A percentile compares a stretch with the other conserved stretches of the same genome.
Evolutionary conservation across 2,329 filamentous ascomycete species (phyloP).

Genomic region (Venturia nashicola): DNA sequence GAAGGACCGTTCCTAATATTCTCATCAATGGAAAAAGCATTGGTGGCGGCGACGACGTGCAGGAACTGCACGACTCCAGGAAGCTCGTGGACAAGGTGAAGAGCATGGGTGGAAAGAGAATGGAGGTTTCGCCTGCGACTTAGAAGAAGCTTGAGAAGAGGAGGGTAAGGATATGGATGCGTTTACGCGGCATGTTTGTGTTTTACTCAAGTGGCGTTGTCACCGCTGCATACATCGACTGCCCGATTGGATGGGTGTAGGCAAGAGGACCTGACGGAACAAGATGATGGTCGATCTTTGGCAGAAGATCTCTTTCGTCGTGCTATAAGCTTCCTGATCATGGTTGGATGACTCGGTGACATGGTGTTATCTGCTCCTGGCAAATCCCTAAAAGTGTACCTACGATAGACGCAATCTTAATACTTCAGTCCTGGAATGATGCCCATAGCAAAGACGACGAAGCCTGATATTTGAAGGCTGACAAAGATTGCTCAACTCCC

Average conservation of each 20-base stretch:
- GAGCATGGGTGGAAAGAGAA: slow-evolving; percentile 58
- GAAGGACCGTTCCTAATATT: slow-evolving; percentile 83
- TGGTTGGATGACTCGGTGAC: background rate
- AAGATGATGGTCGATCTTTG: background rate
- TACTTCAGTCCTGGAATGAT: background rate
- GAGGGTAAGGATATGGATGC: slow-evolving; percentile 7
- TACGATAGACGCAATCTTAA: background rate
- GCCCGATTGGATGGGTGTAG: background rate
- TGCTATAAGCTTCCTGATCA: background rate
- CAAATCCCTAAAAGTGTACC: background rate
- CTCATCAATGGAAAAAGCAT: slow-evolving; percentile 80
- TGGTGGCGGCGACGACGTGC: slow-evolving; percentile 79
- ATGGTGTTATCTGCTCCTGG: background rate
- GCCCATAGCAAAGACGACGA: background rate
- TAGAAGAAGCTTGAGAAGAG: background rate
- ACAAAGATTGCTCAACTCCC: background rate
- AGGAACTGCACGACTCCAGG: slow-evolving; percentile 49
- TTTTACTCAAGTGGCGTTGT: background rate
- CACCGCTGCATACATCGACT: background rate
- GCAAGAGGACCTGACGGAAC: background rate
- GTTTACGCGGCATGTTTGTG: background rate
- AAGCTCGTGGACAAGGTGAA: slow-evolving; percentile 60
- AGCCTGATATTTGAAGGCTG: background rate
- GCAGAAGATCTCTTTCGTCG: background rate
- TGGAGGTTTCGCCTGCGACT: slow-evolving; percentile 16